These are phyloP conservation scores for Ganoderma sp. DNA, from an alignment of 1,284 basidiomycete genomes.

Conservation along the genomic window DNA sequence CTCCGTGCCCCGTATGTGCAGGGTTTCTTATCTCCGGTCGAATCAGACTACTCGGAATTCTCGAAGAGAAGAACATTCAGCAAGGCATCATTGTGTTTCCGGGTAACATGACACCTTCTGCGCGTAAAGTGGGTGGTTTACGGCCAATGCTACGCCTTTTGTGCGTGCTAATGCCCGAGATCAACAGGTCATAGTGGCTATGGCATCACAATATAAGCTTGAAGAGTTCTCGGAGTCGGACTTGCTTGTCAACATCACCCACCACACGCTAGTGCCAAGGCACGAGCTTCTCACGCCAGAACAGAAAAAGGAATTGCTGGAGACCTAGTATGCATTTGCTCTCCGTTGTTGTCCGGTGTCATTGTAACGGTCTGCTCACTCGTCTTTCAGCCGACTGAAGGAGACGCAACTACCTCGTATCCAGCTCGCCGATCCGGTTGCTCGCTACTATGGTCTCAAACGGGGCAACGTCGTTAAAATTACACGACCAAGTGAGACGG, in stretches of 20 bases:
- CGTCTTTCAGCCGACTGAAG: slow-evolving; percentile 81
- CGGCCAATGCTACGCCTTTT: slow-evolving; percentile 12
- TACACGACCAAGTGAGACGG: slow-evolving; percentile 95
- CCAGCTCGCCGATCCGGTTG: slow-evolving; percentile 94
- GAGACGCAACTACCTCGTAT: slow-evolving; percentile 98
- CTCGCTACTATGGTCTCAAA: slow-evolving; percentile 94
- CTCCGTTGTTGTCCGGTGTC: slow-evolving; percentile 8
- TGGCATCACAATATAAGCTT: slow-evolving; percentile 85
- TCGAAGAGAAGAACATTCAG: slow-evolving; percentile 90
- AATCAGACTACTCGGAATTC: slow-evolving; percentile 81
- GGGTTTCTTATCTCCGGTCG: not conserved
- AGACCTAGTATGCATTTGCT: slow-evolving; percentile 82
- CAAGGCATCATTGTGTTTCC: slow-evolving; percentile 96
- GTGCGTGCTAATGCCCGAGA: slow-evolving; percentile 17
- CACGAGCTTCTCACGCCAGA: slow-evolving; percentile 89
- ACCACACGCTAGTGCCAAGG: slow-evolving; percentile 93
- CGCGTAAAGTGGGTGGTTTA: slow-evolving; percentile 76
- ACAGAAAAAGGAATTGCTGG: slow-evolving; percentile 87
- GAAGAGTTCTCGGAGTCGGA: slow-evolving; percentile 98
- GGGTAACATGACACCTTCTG: slow-evolving; percentile 95
- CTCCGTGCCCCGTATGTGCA: not conserved
- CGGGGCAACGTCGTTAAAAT: slow-evolving; percentile 99
- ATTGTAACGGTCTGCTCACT: slow-evolving; percentile 22
- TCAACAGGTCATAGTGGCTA: slow-evolving; percentile 83
- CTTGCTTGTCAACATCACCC: slow-evolving; percentile 96